Evolutionary conservation across 352 stramenopile genomes (phyloP).

Genomic region (Blastocystis sp.): DNA sequence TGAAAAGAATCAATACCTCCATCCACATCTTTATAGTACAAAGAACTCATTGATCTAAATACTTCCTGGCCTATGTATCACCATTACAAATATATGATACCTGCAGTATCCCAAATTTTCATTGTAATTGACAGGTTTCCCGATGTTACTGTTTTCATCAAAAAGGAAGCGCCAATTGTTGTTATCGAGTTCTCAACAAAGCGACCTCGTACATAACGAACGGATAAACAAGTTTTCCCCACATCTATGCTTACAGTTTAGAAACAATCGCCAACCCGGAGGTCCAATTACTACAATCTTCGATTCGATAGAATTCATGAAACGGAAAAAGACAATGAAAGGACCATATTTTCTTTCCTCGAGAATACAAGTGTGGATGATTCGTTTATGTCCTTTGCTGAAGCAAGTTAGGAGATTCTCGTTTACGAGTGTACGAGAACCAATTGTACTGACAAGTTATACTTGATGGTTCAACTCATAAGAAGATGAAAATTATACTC

Average conservation of each 20-base stretch:
- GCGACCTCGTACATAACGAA: constrained; percentile 43
- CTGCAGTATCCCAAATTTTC: constrained; percentile 67
- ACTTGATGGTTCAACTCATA: no score
- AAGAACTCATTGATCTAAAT: constrained; percentile 32
- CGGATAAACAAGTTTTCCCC: constrained; percentile 54
- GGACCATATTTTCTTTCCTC: no score
- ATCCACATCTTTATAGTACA: constrained; percentile 68
- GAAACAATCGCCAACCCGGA: background rate
- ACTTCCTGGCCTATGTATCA: constrained; percentile 48
- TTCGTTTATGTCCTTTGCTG: no score
- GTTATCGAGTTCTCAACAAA: constrained; percentile 30
- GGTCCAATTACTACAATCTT: constrained; percentile 58
- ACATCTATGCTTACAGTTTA: constrained; percentile 1
- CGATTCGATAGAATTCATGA: constrained; percentile 59
- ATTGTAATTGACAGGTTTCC: constrained; percentile 43
- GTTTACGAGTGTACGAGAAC: no score
- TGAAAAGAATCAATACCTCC: background rate
- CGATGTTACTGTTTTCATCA: constrained; percentile 62
- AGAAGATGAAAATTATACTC: no score
- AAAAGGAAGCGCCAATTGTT: constrained; percentile 59
- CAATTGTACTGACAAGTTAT: no score
- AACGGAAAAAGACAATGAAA: background rate
- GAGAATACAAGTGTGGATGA: no score
- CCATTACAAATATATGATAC: background rate
- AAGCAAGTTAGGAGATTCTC: no score